Evolutionary conservation across 257 asterid species (phyloP).

Genomic region (Rhazya stricta): DNA sequence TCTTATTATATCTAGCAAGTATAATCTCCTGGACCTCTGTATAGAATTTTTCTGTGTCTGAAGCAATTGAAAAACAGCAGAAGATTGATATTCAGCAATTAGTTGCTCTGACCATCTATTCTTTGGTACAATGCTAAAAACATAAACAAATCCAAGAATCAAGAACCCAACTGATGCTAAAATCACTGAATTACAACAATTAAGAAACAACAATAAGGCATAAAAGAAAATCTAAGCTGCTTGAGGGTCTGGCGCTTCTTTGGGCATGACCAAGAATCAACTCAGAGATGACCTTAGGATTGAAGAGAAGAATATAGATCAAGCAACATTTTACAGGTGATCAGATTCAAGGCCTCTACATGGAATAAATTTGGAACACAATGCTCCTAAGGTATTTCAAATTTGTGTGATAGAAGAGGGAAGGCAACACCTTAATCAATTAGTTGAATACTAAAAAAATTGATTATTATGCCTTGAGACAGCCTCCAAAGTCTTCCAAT

Average conservation of each 20-base stretch:
- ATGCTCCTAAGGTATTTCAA: not conserved
- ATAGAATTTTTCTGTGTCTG: constrained; percentile 94
- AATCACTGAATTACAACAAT: not conserved
- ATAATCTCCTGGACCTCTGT: constrained; percentile 87
- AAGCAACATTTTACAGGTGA: not conserved
- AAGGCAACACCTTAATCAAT: not conserved
- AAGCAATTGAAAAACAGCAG: constrained; percentile 14
- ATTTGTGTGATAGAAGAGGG: not conserved
- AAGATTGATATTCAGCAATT: constrained; percentile 8
- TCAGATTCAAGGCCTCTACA: not conserved
- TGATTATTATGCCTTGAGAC: not conserved
- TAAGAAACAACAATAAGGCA: not conserved
- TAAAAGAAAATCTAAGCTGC: not conserved
- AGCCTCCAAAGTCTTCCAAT: not conserved
- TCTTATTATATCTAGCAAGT: constrained; percentile 76
- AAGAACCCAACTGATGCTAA: not conserved
- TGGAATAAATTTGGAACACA: not conserved
- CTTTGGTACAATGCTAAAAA: not conserved
- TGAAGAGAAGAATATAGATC: not conserved
- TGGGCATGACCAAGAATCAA: not conserved
- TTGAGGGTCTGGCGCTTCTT: not conserved
- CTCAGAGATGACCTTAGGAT: not conserved
- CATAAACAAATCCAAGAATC: not conserved
- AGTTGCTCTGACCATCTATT: not conserved
- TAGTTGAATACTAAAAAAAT: too few species aligned